Percentiles rank a stretch among this genome's conserved stretches.
phyloP scores from a whole-genome alignment of 176 grass and related monocot species.

The Eleusine coracana region DNA sequence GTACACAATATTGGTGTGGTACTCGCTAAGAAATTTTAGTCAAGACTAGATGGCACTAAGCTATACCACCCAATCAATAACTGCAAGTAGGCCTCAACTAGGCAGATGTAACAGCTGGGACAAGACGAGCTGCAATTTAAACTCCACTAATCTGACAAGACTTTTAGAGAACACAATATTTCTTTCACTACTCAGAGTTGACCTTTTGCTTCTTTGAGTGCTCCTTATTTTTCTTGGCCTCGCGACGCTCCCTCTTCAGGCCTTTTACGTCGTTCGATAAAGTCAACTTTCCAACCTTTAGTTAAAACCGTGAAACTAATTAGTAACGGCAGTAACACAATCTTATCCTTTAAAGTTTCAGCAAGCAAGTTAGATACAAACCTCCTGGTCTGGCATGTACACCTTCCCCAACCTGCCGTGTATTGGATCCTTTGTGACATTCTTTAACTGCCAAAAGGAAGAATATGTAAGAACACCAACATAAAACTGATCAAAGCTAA shows the following conservation, averaged over 20 bases:
- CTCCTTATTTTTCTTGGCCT: slow-evolving; percentile 78
- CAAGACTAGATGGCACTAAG: slow-evolving; percentile 30
- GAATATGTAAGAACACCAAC: not conserved
- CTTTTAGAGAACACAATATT: not conserved
- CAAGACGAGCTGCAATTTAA: not conserved
- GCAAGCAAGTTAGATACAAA: slow-evolving; percentile 17
- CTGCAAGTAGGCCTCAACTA: slow-evolving; percentile 10
- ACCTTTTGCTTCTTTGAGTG: slow-evolving; percentile 78
- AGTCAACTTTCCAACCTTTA: slow-evolving; percentile 68
- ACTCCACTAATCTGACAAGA: not conserved
- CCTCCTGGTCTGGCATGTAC: slow-evolving; percentile 85
- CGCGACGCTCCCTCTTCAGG: slow-evolving; percentile 80
- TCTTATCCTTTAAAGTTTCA: not conserved
- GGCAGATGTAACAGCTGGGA: not conserved
- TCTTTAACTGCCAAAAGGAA: slow-evolving; percentile 69
- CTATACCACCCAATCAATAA: slow-evolving; percentile 37
- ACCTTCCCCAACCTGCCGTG: slow-evolving; percentile 69
- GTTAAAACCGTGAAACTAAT: slow-evolving; percentile 10
- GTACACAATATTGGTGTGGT: not conserved
- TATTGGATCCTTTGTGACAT: slow-evolving; percentile 61
- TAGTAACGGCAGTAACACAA: slow-evolving; percentile 10
- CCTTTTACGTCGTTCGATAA: slow-evolving; percentile 66
- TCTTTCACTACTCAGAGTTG: slow-evolving; percentile 44
- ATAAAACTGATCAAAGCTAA: not conserved
- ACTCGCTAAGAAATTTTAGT: not conserved